Conservation (phyloP, 805 yeast species). For the Suhomyces emberorum region DNA sequence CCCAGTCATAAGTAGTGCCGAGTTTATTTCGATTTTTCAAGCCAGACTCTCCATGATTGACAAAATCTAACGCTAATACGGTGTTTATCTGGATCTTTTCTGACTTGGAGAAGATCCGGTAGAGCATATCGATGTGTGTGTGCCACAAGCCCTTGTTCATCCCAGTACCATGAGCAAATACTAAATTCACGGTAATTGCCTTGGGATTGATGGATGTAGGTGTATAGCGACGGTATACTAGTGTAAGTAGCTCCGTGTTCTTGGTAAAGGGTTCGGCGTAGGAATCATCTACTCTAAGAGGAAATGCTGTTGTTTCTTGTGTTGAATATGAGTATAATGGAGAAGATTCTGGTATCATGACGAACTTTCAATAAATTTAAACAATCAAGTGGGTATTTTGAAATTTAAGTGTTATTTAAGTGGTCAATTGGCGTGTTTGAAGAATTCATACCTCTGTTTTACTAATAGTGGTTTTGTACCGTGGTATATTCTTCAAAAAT, state of each 20-base stretch:
- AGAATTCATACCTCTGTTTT: no score
- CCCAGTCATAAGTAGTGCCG: conserved; percentile 59
- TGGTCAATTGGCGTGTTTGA: no score
- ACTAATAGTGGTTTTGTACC: no score
- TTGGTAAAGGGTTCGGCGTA: background rate
- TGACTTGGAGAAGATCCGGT: conserved; percentile 6
- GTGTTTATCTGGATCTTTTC: conserved; percentile 41
- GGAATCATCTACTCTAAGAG: background rate
- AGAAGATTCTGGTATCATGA: conserved; percentile 3
- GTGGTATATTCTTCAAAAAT: no score
- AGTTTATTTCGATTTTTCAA: conserved; percentile 50
- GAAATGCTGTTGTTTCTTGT: background rate
- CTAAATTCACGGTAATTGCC: conserved; percentile 40
- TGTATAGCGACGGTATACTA: conserved; percentile 32
- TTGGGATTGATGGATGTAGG: conserved; percentile 14
- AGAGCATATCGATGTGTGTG: conserved; percentile 47
- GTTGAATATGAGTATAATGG: conserved; percentile 1
- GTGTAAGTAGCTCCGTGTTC: background rate
- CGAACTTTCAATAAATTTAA: no score
- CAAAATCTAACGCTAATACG: conserved; percentile 55
- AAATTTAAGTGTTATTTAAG: no score
- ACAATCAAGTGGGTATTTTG: no score
- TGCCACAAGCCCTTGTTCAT: conserved; percentile 66
- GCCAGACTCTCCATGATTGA: conserved; percentile 69
- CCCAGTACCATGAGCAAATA: conserved; percentile 63